Evolutionary conservation across 768 basidiomycete genomes (phyloP), one percentile per base, ranked within the genome.

Genomic region (Termitomyces eurrhizus): DNA sequence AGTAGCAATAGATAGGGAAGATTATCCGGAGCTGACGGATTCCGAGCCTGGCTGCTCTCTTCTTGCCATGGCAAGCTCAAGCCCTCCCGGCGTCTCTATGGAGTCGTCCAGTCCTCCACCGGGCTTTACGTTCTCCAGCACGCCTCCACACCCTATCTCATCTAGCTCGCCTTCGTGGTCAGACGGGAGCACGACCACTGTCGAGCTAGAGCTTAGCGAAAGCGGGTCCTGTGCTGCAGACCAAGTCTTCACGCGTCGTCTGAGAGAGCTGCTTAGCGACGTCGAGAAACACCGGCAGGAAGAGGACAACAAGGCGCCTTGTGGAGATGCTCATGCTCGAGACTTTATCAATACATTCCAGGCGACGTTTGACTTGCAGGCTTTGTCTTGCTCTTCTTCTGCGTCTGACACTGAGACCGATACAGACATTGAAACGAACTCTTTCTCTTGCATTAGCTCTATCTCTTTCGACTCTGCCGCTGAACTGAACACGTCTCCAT

Each of bases 141-240:
- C 54, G 18, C 54, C 42, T 13, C 54, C 54, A 42, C 12, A 12
- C 12, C 56, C 56, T 21, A 18, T 57, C 14, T 57, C 56, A 29
- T 57, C 56, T 0, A 57, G 56, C 24, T 57, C 56, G 4, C 56
- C 56, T 18, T 57, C 45, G 45, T 57, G 56, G 45, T 57, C 56
- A 8, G 56, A 56, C 4, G 56, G n/a, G 32, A 46, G 44, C 9
- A 46, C 44, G 13, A 45, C 55, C 14, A 48, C 35, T 21, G 35
- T 32, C 56, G 42, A 11, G 3, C 32, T 46, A 7, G 33, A 35
- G 12, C 33, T 35, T 9, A 46, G 24, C 4, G 24, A 26, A 9
- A 24, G 24, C 4, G 56, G 4, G 4, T 13, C 36, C 7, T 57
- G 56, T 46, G 33, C 7, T 36, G 4, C 44, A 24, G 44, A 21